Conservation (phyloP, 768 basidiomycete species). For the Baorangia bicolor region DNA sequence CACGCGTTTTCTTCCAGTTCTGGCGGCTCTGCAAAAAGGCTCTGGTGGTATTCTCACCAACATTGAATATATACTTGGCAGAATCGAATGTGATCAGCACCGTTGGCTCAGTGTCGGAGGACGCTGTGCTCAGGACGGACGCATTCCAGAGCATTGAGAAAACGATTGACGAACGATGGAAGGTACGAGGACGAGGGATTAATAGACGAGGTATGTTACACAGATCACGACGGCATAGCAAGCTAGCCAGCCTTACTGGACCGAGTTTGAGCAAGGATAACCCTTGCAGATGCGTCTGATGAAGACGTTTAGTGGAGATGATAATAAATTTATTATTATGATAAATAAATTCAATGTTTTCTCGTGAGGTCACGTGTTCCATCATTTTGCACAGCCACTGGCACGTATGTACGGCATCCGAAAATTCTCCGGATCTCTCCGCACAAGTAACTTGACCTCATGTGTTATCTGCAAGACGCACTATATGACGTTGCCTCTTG, state of each 20-base stretch:
- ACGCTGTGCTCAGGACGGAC: slow-evolving; percentile 53
- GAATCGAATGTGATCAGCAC: slow-evolving; percentile 73
- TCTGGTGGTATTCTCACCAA: slow-evolving; percentile 77
- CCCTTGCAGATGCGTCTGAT: background rate
- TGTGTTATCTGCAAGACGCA: too few species aligned
- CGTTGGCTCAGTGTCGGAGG: slow-evolving; percentile 81
- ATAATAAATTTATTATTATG: background rate
- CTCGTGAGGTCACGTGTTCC: background rate
- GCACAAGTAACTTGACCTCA: too few species aligned
- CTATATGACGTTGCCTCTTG: too few species aligned
- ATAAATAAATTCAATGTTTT: background rate
- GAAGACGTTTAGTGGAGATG: background rate
- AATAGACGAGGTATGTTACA: slow-evolving; percentile 24
- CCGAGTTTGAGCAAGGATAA: background rate
- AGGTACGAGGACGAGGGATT: slow-evolving; percentile 10
- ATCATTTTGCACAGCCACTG: too few species aligned
- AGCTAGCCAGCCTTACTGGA: slow-evolving; percentile 23
- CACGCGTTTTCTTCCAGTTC: slow-evolving; percentile 65
- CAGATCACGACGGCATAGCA: slow-evolving; percentile 25
- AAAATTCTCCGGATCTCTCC: too few species aligned
- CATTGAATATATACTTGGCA: slow-evolving; percentile 87
- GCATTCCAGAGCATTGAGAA: slow-evolving; percentile 59
- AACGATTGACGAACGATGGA: slow-evolving; percentile 15
- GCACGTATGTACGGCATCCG: too few species aligned
- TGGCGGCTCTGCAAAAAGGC: slow-evolving; percentile 66